Conservation (phyloP, 176 grass and related monocot species). For the Triticum turgidum region DNA sequence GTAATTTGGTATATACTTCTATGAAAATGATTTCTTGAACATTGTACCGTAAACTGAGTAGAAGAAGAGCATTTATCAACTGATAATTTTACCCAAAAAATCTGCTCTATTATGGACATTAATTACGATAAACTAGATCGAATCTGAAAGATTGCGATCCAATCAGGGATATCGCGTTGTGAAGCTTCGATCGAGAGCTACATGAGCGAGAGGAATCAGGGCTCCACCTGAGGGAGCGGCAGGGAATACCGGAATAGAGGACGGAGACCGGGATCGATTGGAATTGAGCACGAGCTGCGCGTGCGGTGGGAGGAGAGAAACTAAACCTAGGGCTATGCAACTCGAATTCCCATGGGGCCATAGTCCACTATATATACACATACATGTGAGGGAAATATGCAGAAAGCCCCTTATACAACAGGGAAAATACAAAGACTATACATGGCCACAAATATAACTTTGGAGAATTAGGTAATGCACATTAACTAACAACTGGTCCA, state of each 20-base stretch:
- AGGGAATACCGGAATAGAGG: too few species aligned
- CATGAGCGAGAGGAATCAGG: neutral
- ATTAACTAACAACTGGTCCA: too few species aligned
- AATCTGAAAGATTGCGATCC: neutral
- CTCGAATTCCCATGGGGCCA: neutral
- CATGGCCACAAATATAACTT: too few species aligned
- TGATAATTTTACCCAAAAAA: neutral
- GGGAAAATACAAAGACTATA: too few species aligned
- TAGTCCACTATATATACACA: neutral
- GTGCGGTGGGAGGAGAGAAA: too few species aligned
- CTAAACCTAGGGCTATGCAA: neutral
- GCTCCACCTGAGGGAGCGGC: neutral
- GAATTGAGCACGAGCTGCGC: too few species aligned
- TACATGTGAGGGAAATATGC: neutral
- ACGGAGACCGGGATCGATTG: too few species aligned
- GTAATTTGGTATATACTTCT: slow-evolving; percentile 3
- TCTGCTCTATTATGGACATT: neutral
- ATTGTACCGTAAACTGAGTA: neutral
- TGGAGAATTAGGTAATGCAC: too few species aligned
- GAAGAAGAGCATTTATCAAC: neutral
- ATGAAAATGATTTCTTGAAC: neutral
- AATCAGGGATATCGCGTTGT: neutral
- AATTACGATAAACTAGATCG: neutral
- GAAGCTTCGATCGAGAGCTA: neutral
- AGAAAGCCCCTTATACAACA: too few species aligned